phyloP scores from a whole-genome alignment of 768 basidiomycete genomes.

The Lyophyllum atratum region DNA sequence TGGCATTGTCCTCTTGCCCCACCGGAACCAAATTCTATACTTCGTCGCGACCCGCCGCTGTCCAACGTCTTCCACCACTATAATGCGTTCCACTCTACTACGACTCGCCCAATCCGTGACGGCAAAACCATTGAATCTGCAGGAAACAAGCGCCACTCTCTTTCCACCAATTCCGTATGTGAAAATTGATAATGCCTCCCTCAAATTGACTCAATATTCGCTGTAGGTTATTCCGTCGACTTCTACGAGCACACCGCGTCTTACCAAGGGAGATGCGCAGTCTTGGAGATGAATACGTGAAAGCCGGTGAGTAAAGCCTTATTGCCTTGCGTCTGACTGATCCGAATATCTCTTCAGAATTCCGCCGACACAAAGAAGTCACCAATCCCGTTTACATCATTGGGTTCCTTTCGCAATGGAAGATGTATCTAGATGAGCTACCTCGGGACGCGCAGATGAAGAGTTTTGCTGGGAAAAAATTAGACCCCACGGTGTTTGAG shows the following conservation, averaged over 20 bases:
- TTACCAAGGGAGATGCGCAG: constrained; percentile 80
- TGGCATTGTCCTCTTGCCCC: no score
- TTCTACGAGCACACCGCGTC: constrained; percentile 76
- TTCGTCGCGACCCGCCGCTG: no score
- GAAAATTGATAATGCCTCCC: background rate
- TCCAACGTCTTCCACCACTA: no score
- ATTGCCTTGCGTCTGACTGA: background rate
- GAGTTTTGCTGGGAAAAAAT: constrained; percentile 60
- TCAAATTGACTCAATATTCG: background rate
- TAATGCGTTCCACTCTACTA: constrained; percentile 43
- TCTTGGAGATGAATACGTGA: constrained; percentile 85
- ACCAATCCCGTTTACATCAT: constrained; percentile 91
- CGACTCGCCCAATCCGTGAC: constrained; percentile 60
- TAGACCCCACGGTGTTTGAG: constrained; percentile 74
- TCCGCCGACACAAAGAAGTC: constrained; percentile 75
- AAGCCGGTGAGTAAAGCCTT: constrained; percentile 53
- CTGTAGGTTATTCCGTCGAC: constrained; percentile 72
- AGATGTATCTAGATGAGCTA: constrained; percentile 80
- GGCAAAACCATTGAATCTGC: constrained; percentile 57
- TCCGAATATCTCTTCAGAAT: constrained; percentile 54
- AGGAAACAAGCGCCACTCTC: constrained; percentile 64
- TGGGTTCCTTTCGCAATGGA: constrained; percentile 96
- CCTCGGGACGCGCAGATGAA: constrained; percentile 46
- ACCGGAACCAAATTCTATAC: no score
- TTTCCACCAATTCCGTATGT: constrained; percentile 85